These are phyloP conservation scores for Magnaporthiopsis poae DNA, from an alignment of 2,329 filamentous ascomycete species.

Conservation along the genomic window DNA sequence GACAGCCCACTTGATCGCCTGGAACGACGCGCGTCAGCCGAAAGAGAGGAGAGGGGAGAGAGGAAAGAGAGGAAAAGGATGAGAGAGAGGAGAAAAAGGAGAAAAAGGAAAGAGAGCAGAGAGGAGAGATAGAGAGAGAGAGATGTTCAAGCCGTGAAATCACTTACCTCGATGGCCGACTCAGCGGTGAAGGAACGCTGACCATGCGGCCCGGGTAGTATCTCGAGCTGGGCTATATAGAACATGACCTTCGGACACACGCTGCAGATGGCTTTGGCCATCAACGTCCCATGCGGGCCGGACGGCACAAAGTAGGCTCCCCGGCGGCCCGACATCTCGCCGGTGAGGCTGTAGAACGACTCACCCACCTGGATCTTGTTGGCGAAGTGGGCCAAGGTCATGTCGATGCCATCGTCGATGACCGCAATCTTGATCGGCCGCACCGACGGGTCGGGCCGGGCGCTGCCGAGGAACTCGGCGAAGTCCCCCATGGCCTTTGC, in stretches of 20 bases:
- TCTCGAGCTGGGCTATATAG: constrained; percentile 11
- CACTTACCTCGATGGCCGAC: too few species aligned
- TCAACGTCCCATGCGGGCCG: constrained; percentile 9
- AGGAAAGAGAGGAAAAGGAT: too few species aligned
- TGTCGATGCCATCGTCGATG: constrained; percentile 12
- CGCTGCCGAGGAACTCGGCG: constrained; percentile 7
- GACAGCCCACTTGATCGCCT: too few species aligned
- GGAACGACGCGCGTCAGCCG: too few species aligned
- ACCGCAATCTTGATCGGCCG: constrained; percentile 8
- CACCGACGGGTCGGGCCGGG: background rate
- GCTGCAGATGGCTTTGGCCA: constrained; percentile 9
- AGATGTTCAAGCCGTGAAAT: too few species aligned
- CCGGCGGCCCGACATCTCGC: constrained; percentile 8
- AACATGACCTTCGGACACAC: constrained; percentile 9
- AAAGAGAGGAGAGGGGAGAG: too few species aligned
- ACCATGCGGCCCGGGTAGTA: too few species aligned
- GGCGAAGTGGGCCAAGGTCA: constrained; percentile 5
- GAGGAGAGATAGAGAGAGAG: too few species aligned
- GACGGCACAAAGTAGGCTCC: constrained; percentile 11
- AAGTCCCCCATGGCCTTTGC: constrained; percentile 7
- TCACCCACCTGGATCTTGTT: constrained; percentile 10
- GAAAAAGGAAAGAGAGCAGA: too few species aligned
- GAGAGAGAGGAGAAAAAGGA: too few species aligned
- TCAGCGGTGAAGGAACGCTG: too few species aligned
- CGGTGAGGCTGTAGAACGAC: constrained; percentile 7